phyloP scores from a whole-genome alignment of 345 rosid species.

The Euphorbia pulcherrima region DNA sequence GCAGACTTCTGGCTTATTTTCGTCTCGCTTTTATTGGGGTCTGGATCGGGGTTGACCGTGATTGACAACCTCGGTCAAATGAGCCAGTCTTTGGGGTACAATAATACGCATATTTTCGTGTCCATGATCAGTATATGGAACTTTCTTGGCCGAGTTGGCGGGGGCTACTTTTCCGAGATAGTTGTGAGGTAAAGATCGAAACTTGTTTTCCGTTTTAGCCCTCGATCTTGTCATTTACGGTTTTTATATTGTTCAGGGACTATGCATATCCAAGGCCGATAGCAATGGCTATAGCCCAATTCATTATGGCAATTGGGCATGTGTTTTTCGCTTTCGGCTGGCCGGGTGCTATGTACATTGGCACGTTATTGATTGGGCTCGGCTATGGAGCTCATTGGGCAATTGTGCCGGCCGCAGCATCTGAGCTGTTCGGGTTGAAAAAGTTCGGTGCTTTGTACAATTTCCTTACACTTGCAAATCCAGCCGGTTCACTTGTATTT shows the following conservation, averaged over 20 bases:
- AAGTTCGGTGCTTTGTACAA: conserved; percentile 93
- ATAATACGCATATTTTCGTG: conserved; percentile 78
- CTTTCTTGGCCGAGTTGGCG: conserved; percentile 92
- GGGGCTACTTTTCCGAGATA: conserved; percentile 93
- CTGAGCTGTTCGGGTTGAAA: conserved; percentile 92
- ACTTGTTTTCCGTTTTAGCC: background rate
- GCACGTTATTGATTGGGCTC: conserved; percentile 83
- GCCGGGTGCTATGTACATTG: conserved; percentile 89
- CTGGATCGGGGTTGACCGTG: conserved; percentile 94
- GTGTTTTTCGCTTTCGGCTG: conserved; percentile 85
- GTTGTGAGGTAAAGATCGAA: conserved; percentile 57
- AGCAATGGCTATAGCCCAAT: conserved; percentile 79
- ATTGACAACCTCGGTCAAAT: conserved; percentile 98
- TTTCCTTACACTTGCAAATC: conserved; percentile 92
- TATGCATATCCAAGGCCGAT: conserved; percentile 84
- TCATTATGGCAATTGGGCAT: conserved; percentile 86
- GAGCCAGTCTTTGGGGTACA: conserved; percentile 84
- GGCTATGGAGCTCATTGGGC: conserved; percentile 99
- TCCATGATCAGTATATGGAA: conserved; percentile 99
- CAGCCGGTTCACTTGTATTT: conserved; percentile 90
- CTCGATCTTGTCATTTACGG: background rate
- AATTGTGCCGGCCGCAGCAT: conserved; percentile 92
- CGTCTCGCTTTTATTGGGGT: conserved; percentile 76
- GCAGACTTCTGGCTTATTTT: conserved; percentile 96
- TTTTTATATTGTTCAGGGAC: conserved; percentile 43